phyloP scores from a whole-genome alignment of 495 filamentous ascomycete genomes.

The Penicillium robsamsonii region DNA sequence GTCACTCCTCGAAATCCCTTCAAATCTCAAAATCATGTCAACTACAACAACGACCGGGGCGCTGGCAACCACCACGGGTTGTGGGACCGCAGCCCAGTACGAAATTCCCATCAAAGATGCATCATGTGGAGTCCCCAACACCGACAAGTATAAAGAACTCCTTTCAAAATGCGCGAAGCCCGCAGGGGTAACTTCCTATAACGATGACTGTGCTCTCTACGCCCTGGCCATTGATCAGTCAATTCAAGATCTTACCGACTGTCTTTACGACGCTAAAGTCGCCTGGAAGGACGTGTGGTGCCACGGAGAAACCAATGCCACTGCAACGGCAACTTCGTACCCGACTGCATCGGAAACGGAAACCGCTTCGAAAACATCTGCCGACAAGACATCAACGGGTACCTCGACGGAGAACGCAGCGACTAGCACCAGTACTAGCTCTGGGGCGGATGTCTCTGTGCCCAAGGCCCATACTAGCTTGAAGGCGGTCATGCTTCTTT shows the following conservation, averaged over 20 bases:
- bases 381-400: conserved; percentile 1
- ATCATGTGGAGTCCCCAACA: conserved; percentile 20
- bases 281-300: conserved; percentile 33
- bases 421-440: neutral
- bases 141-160: conserved; percentile 10
- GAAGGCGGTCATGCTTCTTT: conserved; percentile 2
- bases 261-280: conserved; percentile 29
- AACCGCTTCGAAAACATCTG: neutral
- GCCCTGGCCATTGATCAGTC: conserved; percentile 20
- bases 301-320: conserved; percentile 23
- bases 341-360: conserved; percentile 8
- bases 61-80: conserved; percentile 7
- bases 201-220: conserved; percentile 13
- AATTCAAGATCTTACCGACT: conserved; percentile 24
- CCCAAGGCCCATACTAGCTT: neutral
- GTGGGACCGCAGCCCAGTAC: conserved; percentile 15
- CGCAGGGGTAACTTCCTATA: conserved; percentile 11
- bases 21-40: neutral
- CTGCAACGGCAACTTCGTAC: conserved; percentile 30
- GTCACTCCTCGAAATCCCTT: neutral
- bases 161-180: conserved; percentile 15
- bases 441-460: neutral
- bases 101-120: conserved; percentile 23
- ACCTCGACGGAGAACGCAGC: neutral
- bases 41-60: conserved; percentile 8